phyloP scores from a whole-genome alignment of 2,329 filamentous ascomycete genomes.

The Boeremia exigua region DNA sequence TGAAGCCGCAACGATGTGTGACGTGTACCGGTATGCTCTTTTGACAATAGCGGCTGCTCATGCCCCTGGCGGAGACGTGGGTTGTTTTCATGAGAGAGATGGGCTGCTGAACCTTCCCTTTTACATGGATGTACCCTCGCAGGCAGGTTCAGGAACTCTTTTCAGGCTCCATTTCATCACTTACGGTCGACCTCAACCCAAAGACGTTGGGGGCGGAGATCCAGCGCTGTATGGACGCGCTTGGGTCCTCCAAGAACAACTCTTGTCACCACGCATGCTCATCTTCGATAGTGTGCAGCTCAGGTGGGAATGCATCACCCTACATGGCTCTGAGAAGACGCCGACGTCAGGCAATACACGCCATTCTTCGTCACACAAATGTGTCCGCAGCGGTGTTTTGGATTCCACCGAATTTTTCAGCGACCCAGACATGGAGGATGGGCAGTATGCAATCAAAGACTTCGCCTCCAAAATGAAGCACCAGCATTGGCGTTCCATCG shows the following conservation, averaged over 20 bases:
- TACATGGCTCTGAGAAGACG: slow-evolving; percentile 24
- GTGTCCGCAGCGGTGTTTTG: slow-evolving; percentile 19
- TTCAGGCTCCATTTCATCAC: not conserved
- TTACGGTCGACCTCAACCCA: slow-evolving; percentile 16
- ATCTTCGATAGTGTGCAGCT: slow-evolving; percentile 27
- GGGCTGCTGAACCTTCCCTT: slow-evolving; percentile 28
- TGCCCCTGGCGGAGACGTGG: slow-evolving; percentile 25
- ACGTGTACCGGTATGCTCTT: slow-evolving; percentile 30
- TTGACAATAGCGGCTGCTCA: slow-evolving; percentile 33
- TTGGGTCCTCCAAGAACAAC: slow-evolving; percentile 36
- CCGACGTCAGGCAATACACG: slow-evolving; percentile 3
- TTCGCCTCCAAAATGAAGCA: not conserved
- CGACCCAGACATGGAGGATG: not conserved
- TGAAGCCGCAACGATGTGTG: slow-evolving; percentile 34
- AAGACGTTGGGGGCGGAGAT: slow-evolving; percentile 15
- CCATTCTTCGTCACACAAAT: slow-evolving; percentile 15
- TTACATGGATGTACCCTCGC: slow-evolving; percentile 11
- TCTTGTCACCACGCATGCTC: slow-evolving; percentile 26
- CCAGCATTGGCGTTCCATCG: not conserved
- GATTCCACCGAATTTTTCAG: slow-evolving; percentile 15
- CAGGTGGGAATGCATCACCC: slow-evolving; percentile 30
- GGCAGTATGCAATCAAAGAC: not conserved
- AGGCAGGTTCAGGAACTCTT: slow-evolving; percentile 5
- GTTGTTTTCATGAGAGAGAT: slow-evolving; percentile 30
- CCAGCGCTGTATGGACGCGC: slow-evolving; percentile 28